Evolutionary conservation across 352 stramenopile genomes (phyloP), one percentile per base, ranked within the genome.

Genomic region (Lagenidium sp.): DNA sequence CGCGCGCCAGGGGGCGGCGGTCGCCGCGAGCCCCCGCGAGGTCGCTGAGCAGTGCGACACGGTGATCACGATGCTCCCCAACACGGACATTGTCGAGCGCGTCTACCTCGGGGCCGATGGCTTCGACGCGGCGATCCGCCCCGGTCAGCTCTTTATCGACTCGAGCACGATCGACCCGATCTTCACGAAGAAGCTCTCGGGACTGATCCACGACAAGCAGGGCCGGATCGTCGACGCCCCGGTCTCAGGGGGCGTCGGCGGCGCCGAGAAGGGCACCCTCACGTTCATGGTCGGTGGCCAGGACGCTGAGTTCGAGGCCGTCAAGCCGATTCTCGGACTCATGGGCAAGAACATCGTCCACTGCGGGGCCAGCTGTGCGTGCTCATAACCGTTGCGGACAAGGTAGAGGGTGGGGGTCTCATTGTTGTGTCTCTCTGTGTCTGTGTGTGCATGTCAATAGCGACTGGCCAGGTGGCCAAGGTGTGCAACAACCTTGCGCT

Each of bases 401-500:
- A n/a, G n/a, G n/a, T n/a, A n/a, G n/a, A n/a, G n/a, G n/a, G n/a
- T n/a, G n/a, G n/a, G n/a, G n/a, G n/a, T n/a, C n/a, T n/a, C n/a
- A n/a, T 67, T 30, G 57, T 65, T 72, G 70, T 19, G 60, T 75
- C 19, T 67, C 67, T 24, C 57, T 62, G 37, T 36, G 19, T 29
- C 62, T 63, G 19, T 18, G 30, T 35, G 39, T 31, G 35, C 24
- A 25, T 46, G 31, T 16, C 35, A 42, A 18, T 47, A 86, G 74
- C 72, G 36, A 88, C 73, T 7, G 81, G 78, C 13, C 78, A 94
- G 44, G 60, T 88, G 43, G 89, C 93, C 34, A 98, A 99, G 77
- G 65, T 99, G 22, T 98, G 94, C 73, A 99, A 99, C 78, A 99
- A 99, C 68, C 56, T 98, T 32, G 79, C 93, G n/a, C 65, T 99